Evolutionary conservation across 1,284 basidiomycete genomes (phyloP), one percentile per base, ranked within the genome.

Genomic region (Pterulicium gracile): DNA sequence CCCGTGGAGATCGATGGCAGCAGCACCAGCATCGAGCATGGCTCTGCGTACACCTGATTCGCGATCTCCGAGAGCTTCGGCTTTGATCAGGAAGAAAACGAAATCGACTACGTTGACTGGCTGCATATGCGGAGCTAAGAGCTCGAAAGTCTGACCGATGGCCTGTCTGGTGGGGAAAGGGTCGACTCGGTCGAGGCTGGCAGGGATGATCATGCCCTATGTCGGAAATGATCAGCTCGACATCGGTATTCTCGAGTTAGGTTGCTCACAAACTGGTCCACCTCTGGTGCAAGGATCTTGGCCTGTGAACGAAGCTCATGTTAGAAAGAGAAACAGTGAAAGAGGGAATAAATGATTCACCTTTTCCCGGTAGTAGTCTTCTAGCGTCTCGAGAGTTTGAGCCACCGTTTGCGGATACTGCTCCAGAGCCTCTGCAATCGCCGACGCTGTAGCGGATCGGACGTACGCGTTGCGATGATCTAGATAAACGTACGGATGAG

Each of bases 141-240:
- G 67, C 52, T 81, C 75, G 47, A 98, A 80, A 0, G 88, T 67
- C 4, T 70, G 63, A 0, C 88, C 87, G 42, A 88, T 73, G 3
- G 95, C 91, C 1, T 86, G 70, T 24, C 96, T 78, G 20, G 84
- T 74, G 46, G 81, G 75, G 90, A 90, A 98, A 3, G 94, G 95
- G 64, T 99, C 96, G n/a, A 79, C 68, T 24, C 88, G 79, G 58
- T 93, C 84, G n/a, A 96, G 66, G 43, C 87, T 96, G 55, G 84
- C 78, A 20, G 90, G 81, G 50, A 96, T 88, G 49, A 98, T 74
- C 87, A 98, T 96, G 15, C 96, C 95, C 87, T 91, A 17, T 18
- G 15, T 4, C n/a, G 54, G 4, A 42, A 46, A 39, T 10, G 46
- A 36, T 36, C 10, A 51, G 34, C 32, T 27, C 42, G 39, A 20